These are phyloP conservation scores for Populus hybrid DNA, from an alignment of 441 rosid species.

Conservation along the genomic window DNA sequence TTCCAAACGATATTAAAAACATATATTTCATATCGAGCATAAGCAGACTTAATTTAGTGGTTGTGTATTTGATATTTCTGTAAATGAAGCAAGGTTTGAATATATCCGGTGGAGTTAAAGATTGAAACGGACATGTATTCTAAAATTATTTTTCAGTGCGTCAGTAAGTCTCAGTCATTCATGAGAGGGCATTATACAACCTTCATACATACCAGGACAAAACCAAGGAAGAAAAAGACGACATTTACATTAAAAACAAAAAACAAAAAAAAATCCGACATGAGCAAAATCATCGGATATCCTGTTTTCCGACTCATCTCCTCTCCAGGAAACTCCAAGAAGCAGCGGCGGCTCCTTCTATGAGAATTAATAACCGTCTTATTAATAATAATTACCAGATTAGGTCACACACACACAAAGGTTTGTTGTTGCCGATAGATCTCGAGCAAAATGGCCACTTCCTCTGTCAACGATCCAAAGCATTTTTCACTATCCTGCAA, in stretches of 20 bases:
- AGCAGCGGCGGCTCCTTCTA: conserved; percentile 17
- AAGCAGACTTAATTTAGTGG: too few species aligned
- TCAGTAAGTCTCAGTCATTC: too few species aligned
- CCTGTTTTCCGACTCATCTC: conserved; percentile 5
- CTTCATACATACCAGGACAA: not conserved
- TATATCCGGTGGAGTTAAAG: too few species aligned
- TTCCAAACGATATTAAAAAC: too few species aligned
- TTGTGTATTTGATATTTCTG: too few species aligned
- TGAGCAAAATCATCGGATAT: not conserved
- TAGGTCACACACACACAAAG: not conserved
- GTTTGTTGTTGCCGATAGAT: conserved; percentile 17
- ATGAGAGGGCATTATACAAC: not conserved
- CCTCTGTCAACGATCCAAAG: conserved; percentile 69
- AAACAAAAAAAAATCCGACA: not conserved
- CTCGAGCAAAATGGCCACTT: conserved; percentile 16
- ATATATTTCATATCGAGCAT: too few species aligned
- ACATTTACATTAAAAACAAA: conserved; percentile 7
- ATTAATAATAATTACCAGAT: not conserved
- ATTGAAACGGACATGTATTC: too few species aligned
- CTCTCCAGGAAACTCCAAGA: conserved; percentile 24
- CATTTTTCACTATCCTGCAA: conserved; percentile 66
- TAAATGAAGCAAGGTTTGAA: too few species aligned
- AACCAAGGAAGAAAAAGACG: conserved; percentile 1
- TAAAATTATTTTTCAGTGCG: too few species aligned
- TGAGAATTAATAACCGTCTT: not conserved